These are phyloP conservation scores for Ascomycota sp. DNA, from an alignment of 2,329 filamentous ascomycete genomes.

Conservation along the genomic window DNA sequence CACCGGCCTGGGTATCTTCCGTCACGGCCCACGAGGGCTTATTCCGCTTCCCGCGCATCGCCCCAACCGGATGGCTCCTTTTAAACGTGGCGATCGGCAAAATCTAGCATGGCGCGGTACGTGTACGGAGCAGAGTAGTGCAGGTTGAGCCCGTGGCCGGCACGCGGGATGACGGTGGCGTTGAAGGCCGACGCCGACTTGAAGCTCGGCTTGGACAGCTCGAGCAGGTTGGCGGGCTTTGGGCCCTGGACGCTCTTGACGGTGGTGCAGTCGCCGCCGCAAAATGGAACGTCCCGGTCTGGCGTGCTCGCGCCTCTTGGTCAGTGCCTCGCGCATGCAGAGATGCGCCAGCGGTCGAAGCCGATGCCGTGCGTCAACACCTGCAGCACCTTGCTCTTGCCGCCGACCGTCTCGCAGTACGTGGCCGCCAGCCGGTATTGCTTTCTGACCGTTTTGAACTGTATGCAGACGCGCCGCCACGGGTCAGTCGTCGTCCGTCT, in stretches of 20 bases:
- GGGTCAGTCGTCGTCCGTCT: not conserved
- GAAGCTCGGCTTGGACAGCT: conserved; percentile 19
- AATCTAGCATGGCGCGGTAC: conserved; percentile 17
- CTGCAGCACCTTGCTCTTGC: conserved; percentile 16
- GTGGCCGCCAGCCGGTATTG: conserved; percentile 37
- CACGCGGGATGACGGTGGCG: conserved; percentile 29
- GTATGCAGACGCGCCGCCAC: not conserved
- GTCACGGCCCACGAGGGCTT: no score
- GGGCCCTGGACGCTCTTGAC: conserved; percentile 16
- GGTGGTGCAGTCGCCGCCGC: conserved; percentile 36
- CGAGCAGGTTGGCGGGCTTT: conserved; percentile 21
- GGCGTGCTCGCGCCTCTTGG: conserved; percentile 30
- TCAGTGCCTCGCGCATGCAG: conserved; percentile 29
- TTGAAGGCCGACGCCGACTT: conserved; percentile 26
- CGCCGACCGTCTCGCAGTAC: conserved; percentile 36
- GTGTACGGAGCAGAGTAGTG: conserved; percentile 13
- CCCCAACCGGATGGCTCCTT: no score
- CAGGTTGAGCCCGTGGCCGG: conserved; percentile 31
- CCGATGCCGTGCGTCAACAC: conserved; percentile 21
- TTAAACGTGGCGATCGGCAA: conserved; percentile 3
- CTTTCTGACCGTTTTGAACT: not conserved
- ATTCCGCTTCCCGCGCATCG: no score
- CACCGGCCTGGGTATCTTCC: no score
- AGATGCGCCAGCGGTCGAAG: conserved; percentile 27
- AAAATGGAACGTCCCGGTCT: conserved; percentile 34